Conservation (phyloP, 768 basidiomycete species). For the Mycena vulgaris region DNA sequence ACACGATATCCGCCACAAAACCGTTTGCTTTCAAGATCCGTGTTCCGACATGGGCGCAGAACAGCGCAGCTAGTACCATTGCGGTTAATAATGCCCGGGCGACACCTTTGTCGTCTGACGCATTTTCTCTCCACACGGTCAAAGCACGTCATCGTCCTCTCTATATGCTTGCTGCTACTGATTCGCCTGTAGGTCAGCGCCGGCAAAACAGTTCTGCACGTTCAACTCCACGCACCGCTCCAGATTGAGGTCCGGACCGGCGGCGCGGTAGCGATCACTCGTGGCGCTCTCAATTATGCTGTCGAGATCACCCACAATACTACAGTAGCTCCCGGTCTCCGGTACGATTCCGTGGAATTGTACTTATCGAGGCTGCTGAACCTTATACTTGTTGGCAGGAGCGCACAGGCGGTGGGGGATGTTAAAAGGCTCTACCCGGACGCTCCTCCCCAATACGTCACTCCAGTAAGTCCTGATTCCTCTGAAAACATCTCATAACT, state of each 20-base stretch:
- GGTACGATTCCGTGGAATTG: constrained; percentile 40
- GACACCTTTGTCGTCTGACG: constrained; percentile 42
- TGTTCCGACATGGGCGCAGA: constrained; percentile 57
- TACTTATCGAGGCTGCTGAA: neutral
- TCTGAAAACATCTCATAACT: neutral
- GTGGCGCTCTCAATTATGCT: constrained; percentile 57
- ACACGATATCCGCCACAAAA: constrained; percentile 51
- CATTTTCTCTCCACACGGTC: constrained; percentile 51
- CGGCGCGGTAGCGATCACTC: constrained; percentile 54
- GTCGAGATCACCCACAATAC: constrained; percentile 54
- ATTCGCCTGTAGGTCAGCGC: constrained; percentile 36
- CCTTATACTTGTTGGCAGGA: constrained; percentile 42
- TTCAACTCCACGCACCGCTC: constrained; percentile 52
- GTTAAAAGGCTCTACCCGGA: constrained; percentile 54
- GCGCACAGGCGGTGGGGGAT: constrained; percentile 55
- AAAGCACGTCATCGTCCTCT: constrained; percentile 41
- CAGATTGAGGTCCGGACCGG: constrained; percentile 53
- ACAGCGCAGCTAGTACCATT: constrained; percentile 49
- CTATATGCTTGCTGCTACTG: neutral
- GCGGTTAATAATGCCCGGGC: constrained; percentile 47
- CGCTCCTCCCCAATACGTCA: constrained; percentile 53
- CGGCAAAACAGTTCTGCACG: constrained; percentile 49
- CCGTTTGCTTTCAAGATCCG: constrained; percentile 57
- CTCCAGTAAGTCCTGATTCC: constrained; percentile 46
- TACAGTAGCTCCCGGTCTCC: constrained; percentile 51